Evolutionary conservation across 176 grass and related monocot species (phyloP).

Genomic region (Guadua angustifolia): DNA sequence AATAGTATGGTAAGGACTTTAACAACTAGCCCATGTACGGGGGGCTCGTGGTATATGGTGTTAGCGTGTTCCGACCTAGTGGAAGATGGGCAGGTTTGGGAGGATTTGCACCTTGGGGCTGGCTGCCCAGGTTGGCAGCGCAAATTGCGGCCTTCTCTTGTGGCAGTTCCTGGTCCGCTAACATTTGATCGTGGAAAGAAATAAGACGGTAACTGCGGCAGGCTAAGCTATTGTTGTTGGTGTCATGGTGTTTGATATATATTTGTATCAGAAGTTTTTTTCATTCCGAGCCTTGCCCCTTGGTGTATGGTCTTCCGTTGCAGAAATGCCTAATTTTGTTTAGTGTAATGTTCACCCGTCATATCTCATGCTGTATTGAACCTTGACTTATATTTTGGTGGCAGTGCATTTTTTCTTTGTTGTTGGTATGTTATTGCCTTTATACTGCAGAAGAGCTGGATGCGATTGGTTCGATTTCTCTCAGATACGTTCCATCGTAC

Average conservation of each 20-base stretch:
- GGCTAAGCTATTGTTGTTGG: slow-evolving; percentile 27
- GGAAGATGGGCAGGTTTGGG: slow-evolving; percentile 37
- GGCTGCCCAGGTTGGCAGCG: slow-evolving; percentile 95
- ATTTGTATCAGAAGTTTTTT: slow-evolving; percentile 35
- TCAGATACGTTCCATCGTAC: not conserved
- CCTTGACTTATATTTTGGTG: not conserved
- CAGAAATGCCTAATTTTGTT: slow-evolving; percentile 41
- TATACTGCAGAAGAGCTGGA: not conserved
- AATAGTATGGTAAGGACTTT: slow-evolving; percentile 61
- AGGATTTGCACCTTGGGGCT: slow-evolving; percentile 61
- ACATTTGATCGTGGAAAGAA: slow-evolving; percentile 55
- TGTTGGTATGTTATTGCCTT: not conserved
- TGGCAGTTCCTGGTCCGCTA: slow-evolving; percentile 75
- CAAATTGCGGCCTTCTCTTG: slow-evolving; percentile 92
- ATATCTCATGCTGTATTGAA: slow-evolving; percentile 30
- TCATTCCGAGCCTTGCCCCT: slow-evolving; percentile 16
- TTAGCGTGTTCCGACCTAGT: slow-evolving; percentile 31
- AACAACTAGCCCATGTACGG: slow-evolving; percentile 41
- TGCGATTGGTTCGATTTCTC: not conserved
- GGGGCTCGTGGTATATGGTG: slow-evolving; percentile 41
- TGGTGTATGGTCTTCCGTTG: slow-evolving; percentile 6
- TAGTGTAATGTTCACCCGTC: slow-evolving; percentile 1
- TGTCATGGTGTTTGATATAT: slow-evolving; percentile 41
- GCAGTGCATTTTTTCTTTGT: not conserved
- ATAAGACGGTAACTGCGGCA: slow-evolving; percentile 41